These are phyloP conservation scores for Novymonas esmeraldas DNA, from an alignment of 208 protist species.

Conservation along the genomic window DNA sequence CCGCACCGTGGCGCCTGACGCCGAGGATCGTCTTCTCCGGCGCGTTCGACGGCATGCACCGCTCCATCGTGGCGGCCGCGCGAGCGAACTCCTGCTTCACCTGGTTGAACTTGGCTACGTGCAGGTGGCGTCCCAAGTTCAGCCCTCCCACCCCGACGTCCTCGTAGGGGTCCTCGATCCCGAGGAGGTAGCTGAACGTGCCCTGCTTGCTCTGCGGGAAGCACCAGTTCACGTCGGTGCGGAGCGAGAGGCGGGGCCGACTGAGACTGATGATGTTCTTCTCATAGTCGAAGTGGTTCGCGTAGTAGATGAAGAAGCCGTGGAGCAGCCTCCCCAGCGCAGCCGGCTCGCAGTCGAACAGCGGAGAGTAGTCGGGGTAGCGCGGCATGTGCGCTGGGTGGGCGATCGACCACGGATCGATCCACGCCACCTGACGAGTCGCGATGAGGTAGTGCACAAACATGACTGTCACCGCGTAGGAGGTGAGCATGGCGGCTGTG, in stretches of 20 bases:
- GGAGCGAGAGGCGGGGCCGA: conserved; percentile 55
- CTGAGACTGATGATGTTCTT: conserved; percentile 79
- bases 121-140: conserved; percentile 87
- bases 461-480: conserved; percentile 88
- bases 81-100: conserved; percentile 89
- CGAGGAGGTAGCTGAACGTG: conserved; percentile 82
- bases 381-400: conserved; percentile 87
- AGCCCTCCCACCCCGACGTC: conserved; percentile 83
- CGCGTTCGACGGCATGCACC: conserved; percentile 61
- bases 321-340: conserved; percentile 76
- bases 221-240: conserved; percentile 76
- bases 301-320: conserved; percentile 91
- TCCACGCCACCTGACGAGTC: conserved; percentile 75
- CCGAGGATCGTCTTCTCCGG: conserved; percentile 87
- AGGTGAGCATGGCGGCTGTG: conserved; percentile 86
- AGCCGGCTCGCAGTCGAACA: conserved; percentile 71
- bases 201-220: conserved; percentile 81
- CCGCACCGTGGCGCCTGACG: conserved; percentile 65
- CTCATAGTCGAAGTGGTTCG: conserved; percentile 84
- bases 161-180: conserved; percentile 91
- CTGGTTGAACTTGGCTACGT: conserved; percentile 87
- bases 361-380: conserved; percentile 83
- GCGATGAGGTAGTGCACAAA: conserved; percentile 88
- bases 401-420: conserved; percentile 87
- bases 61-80: conserved; percentile 85